phyloP scores from a whole-genome alignment of 768 basidiomycete species.

The Lentinula lateritia region DNA sequence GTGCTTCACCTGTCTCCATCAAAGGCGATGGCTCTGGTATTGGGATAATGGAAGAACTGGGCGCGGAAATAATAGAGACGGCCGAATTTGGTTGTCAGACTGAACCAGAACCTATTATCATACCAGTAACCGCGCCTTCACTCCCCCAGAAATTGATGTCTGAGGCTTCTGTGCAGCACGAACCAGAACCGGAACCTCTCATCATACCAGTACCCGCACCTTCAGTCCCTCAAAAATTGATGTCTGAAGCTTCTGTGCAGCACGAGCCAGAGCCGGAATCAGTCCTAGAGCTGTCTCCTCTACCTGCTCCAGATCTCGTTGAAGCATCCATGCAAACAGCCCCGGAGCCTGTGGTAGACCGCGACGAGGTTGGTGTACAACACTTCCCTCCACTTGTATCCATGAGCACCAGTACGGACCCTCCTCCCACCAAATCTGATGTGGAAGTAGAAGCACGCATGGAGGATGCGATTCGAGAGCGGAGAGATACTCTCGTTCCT shows the following conservation, averaged over 20 bases:
- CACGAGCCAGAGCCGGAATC: slow-evolving; percentile 19
- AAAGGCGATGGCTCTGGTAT: slow-evolving; percentile 28
- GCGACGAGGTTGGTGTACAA: slow-evolving; percentile 46
- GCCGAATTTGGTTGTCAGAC: slow-evolving; percentile 67
- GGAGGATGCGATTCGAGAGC: slow-evolving; percentile 6
- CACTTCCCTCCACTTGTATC: slow-evolving; percentile 28
- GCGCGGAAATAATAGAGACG: slow-evolving; percentile 29
- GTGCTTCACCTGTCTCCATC: slow-evolving; percentile 34
- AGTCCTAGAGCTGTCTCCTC: slow-evolving; percentile 2
- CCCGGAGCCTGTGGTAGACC: slow-evolving; percentile 29
- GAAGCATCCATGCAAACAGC: slow-evolving; percentile 48
- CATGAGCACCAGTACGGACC: slow-evolving; percentile 25
- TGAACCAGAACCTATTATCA: slow-evolving; percentile 32
- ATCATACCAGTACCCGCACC: slow-evolving; percentile 31
- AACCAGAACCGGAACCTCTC: slow-evolving; percentile 15
- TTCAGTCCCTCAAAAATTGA: slow-evolving; percentile 14
- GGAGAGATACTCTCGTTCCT: slow-evolving; percentile 40
- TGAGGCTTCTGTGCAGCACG: slow-evolving; percentile 26
- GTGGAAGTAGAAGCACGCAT: slow-evolving; percentile 4
- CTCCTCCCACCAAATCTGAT: slow-evolving; percentile 23
- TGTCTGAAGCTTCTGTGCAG: slow-evolving; percentile 24
- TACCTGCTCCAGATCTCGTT: slow-evolving; percentile 16
- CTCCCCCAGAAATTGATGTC: slow-evolving; percentile 15
- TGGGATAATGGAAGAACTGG: slow-evolving; percentile 29
- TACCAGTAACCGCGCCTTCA: slow-evolving; percentile 26